Base-by-base conservation (phyloP, 169 alveolate genomes). In the Plasmodium sp. region DNA sequence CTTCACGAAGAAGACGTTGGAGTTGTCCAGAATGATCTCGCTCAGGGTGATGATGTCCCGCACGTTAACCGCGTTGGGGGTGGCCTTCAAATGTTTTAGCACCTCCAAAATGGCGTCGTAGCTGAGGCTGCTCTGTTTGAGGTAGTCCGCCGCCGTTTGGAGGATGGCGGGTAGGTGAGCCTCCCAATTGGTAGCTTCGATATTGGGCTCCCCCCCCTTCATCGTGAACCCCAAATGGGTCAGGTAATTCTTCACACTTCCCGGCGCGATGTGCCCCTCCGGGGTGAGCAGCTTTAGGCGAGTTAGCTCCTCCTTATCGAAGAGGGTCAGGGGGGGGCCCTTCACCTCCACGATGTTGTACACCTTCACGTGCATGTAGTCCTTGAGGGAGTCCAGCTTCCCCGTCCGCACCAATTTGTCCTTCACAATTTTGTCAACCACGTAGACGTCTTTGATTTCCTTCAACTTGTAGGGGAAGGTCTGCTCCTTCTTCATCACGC, bases 31-130 rank as follows among this genome's bases (percentile, higher is more conserved):
- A 31, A 86, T 86, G 3, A 3, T 51, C 22, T 86, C 81, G 39
- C 75, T 39, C 31, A 86, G 18, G 22, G 36, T 54, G 75, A 86
- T 86, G 31, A 86, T 51, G n/a, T 86, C 93, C 43, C 77, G 18
- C 9, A 86, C 31, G 56, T 79, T 51, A 2, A 86, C 31, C 33
- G 45, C 10, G 5, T 77, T 51, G 10, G 84, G 84, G 18, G 36
- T 86, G 27, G 18, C 10, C 45, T 86, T 18, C 45, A 86, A 31
- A 86, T 51, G 75, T 86, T 77, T 74, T 27, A 86, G 58, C n/a
- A 86, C 48, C 34, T 86, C 93, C 36, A 86, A 34, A 33, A 86
- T 75, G 27, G 93, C 43, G 6, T 36, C 80, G 43, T 86, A 86
- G 56, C 45, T 86, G 41, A 86, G 2, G 9, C 41, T 41, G 5